These are phyloP conservation scores for Butyriboletus appendiculatus DNA, from an alignment of 1,284 basidiomycete genomes.

Conservation along the genomic window DNA sequence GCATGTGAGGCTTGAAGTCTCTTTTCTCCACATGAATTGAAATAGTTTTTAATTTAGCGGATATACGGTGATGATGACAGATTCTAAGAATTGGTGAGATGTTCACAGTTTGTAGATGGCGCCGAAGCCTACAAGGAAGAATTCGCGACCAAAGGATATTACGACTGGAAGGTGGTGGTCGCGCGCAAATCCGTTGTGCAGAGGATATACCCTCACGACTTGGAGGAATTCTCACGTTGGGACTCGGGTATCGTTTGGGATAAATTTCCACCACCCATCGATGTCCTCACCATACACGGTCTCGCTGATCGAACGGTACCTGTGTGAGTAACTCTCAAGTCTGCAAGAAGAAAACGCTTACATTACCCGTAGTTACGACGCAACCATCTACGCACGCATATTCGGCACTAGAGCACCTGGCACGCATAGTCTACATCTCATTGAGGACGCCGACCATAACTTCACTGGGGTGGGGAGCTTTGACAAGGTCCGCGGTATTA, in stretches of 20 bases:
- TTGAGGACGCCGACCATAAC: conserved; percentile 76
- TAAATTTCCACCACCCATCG: conserved; percentile 55
- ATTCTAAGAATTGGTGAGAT: neutral
- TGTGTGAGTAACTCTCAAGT: conserved; percentile 48
- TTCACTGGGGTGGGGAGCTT: conserved; percentile 51
- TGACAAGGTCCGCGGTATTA: neutral
- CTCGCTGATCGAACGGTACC: conserved; percentile 63
- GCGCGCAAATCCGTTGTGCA: conserved; percentile 56
- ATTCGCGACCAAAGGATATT: conserved; percentile 56
- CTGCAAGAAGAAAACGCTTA: conserved; percentile 1
- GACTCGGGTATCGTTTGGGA: conserved; percentile 65
- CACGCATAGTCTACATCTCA: conserved; percentile 63
- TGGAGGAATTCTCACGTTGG: conserved; percentile 60
- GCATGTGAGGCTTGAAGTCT: conserved; percentile 45
- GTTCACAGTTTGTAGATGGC: conserved; percentile 26
- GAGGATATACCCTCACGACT: conserved; percentile 55
- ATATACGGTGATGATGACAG: conserved; percentile 41
- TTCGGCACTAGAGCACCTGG: conserved; percentile 59
- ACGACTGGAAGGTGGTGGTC: conserved; percentile 58
- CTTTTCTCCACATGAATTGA: conserved; percentile 13
- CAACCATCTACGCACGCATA: conserved; percentile 62
- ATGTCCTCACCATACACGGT: conserved; percentile 73
- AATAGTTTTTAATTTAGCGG: conserved; percentile 36
- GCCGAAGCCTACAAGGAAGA: conserved; percentile 44
- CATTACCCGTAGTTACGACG: conserved; percentile 58